These are phyloP conservation scores for Solanum chiquidenum DNA, from an alignment of 257 asterid genomes.

Conservation along the genomic window DNA sequence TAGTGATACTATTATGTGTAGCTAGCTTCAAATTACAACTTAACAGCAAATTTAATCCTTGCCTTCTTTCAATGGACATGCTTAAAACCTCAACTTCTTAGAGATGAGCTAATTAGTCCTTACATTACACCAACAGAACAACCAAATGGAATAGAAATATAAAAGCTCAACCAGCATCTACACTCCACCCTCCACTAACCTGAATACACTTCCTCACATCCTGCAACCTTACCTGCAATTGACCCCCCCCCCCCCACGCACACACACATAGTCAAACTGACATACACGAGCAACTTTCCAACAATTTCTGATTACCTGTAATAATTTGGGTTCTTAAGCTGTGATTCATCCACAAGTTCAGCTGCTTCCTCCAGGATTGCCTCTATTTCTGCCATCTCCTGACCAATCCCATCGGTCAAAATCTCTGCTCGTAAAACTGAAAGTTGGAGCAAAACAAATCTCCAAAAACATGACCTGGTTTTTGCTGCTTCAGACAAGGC, in stretches of 20 bases:
- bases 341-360: slow-evolving; percentile 85
- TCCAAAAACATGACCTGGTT: slow-evolving; percentile 81
- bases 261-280: background rate
- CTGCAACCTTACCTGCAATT: background rate
- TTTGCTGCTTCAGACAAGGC: slow-evolving; percentile 76
- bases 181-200: background rate
- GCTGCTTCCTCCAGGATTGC: slow-evolving; percentile 96
- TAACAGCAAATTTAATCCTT: background rate
- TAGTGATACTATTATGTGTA: background rate
- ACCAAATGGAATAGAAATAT: background rate
- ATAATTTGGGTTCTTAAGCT: slow-evolving; percentile 78
- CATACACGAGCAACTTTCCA: background rate
- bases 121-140: background rate
- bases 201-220: background rate
- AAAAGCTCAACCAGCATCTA: background rate
- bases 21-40: background rate
- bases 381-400: slow-evolving; percentile 85
- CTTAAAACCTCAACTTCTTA: background rate
- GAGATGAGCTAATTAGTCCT: background rate
- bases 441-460: slow-evolving; percentile 77
- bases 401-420: slow-evolving; percentile 53
- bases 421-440: slow-evolving; percentile 58
- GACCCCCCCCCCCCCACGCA: background rate
- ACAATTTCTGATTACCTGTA: slow-evolving; percentile 48
- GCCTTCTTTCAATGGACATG: background rate